These are phyloP conservation scores for Dissophora globulifera DNA, from an alignment of 192 early-diverging fungal genomes.

Conservation along the genomic window DNA sequence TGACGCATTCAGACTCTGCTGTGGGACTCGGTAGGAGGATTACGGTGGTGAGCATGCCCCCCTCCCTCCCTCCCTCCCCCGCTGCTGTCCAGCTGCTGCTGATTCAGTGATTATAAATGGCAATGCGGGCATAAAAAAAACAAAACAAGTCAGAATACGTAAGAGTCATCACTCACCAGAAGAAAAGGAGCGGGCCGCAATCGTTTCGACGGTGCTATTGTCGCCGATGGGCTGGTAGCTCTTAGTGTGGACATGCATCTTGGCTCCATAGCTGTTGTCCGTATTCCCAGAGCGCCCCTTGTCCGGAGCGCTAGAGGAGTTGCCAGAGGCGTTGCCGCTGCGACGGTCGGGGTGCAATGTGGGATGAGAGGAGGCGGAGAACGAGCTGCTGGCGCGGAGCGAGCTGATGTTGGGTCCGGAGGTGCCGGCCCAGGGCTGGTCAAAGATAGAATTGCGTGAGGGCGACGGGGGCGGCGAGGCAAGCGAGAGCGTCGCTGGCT, in stretches of 20 bases:
- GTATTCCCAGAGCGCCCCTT: not conserved
- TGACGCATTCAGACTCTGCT: no score
- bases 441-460: constrained; percentile 48
- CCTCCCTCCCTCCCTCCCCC: no score
- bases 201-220: constrained; percentile 1
- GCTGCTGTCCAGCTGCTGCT: no score
- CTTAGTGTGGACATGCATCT: constrained; percentile 13
- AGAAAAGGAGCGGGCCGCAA: no score
- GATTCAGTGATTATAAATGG: no score
- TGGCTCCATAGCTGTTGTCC: constrained; percentile 1
- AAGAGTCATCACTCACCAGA: constrained; percentile 7
- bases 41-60: no score
- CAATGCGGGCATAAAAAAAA: no score
- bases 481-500: constrained; percentile 8
- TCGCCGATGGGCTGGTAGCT: not conserved
- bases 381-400: constrained; percentile 18
- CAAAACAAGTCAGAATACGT: not conserved
- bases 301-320: not conserved
- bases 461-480: constrained; percentile 46
- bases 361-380: not conserved
- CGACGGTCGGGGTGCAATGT: not conserved
- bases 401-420: constrained; percentile 37
- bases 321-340: not conserved
- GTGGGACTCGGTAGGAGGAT: no score
- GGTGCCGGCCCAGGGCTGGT: constrained; percentile 33